Percentiles rank a stretch among this genome's conserved stretches.
These are phyloP conservation scores for Colletotrichum echinochloae DNA, from an alignment of 2,329 filamentous ascomycete species.

Conservation along the genomic window DNA sequence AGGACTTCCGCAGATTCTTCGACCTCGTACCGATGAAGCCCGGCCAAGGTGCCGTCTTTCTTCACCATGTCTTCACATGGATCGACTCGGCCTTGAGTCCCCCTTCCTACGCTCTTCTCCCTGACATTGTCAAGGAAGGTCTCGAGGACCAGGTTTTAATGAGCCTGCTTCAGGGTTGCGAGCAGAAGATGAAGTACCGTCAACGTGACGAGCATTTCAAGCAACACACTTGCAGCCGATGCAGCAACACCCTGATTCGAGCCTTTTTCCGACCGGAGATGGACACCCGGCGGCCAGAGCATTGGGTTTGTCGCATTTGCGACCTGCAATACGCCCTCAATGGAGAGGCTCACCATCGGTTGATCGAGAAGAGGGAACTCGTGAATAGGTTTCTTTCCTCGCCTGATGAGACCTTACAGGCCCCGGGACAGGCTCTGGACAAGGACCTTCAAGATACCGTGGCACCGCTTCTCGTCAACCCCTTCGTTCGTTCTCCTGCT, in stretches of 20 bases:
- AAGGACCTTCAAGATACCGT: not conserved
- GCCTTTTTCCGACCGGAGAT: slow-evolving; percentile 16
- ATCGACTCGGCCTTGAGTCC: not conserved
- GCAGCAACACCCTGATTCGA: slow-evolving; percentile 4
- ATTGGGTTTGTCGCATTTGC: slow-evolving; percentile 23
- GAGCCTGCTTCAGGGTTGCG: slow-evolving; percentile 9
- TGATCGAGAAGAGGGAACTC: slow-evolving; percentile 8
- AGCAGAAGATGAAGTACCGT: not conserved
- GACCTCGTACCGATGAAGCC: slow-evolving; percentile 34
- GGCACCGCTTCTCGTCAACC: slow-evolving; percentile 16
- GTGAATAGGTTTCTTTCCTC: not conserved
- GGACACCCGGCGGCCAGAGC: not conserved
- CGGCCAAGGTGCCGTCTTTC: slow-evolving; percentile 19
- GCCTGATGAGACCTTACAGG: not conserved
- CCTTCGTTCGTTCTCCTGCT: not conserved
- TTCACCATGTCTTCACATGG: slow-evolving; percentile 27
- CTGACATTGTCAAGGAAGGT: not conserved
- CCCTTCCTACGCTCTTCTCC: not conserved
- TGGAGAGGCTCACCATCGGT: slow-evolving; percentile 9
- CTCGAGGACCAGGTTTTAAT: slow-evolving; percentile 35
- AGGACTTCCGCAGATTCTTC: slow-evolving; percentile 27
- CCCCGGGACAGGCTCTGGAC: not conserved
- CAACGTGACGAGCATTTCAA: not conserved
- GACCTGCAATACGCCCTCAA: slow-evolving; percentile 6
- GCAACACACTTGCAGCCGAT: slow-evolving; percentile 3